These are phyloP conservation scores for Fusarium transvaalense DNA, from an alignment of 2,329 filamentous ascomycete genomes.

Conservation along the genomic window DNA sequence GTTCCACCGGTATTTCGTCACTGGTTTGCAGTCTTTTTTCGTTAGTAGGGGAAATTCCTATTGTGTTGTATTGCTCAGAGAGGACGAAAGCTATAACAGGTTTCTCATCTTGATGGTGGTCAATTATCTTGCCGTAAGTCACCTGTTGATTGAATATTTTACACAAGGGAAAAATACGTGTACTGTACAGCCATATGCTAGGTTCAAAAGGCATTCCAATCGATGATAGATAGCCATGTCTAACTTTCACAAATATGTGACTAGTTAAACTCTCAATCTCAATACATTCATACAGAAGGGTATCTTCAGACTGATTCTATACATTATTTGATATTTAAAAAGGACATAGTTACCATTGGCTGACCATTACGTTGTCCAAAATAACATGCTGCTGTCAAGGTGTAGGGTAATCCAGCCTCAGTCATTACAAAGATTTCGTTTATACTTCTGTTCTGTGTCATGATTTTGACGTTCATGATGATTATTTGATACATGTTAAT, in stretches of 20 bases:
- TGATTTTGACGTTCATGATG: neutral
- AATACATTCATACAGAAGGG: neutral
- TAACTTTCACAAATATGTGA: neutral
- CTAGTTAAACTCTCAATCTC: neutral
- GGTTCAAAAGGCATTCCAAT: neutral
- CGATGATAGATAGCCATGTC: neutral
- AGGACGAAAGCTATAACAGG: neutral
- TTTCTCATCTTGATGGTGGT: neutral
- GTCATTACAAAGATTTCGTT: neutral
- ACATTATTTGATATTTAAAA: neutral
- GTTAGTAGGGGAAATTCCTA: neutral
- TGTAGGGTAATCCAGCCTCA: neutral
- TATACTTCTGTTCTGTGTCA: neutral
- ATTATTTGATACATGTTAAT: too few species aligned
- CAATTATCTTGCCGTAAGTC: neutral
- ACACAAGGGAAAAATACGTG: neutral
- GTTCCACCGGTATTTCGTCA: constrained; percentile 36
- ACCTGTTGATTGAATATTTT: neutral
- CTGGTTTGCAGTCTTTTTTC: neutral
- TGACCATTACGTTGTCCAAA: neutral
- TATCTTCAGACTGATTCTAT: too few species aligned
- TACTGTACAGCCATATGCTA: neutral
- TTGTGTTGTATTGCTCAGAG: neutral
- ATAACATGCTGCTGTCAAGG: too few species aligned
- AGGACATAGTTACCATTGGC: neutral